Evolutionary conservation across 192 early-diverging fungal species (phyloP), one percentile per base, ranked within the genome.

Genomic region (Allomyces macrogynus): DNA sequence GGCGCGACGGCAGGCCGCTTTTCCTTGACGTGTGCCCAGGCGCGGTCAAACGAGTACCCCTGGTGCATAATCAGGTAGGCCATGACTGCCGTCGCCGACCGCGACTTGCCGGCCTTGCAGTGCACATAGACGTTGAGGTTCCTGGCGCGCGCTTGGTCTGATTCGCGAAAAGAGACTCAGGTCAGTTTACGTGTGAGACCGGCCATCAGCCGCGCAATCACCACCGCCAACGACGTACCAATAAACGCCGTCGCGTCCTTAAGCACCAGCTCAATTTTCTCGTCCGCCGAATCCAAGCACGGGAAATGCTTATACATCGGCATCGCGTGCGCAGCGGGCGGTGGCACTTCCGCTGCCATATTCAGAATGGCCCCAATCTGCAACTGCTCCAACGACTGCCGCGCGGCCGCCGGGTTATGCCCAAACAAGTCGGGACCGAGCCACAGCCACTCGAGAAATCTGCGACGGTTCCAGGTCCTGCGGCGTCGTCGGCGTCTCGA

Each of bases 301-400:
- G 64, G 42, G 54, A 76, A 68, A 74, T 73, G 73, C 40, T 71
- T 67, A 65, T 69, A 65, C 18, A 63, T 61, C 43, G 74, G 68
- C 67, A 62, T 27, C 66, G 40, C 10, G 24, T 32, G 8, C 66
- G 27, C 40, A 32, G 16, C 62, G 68, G 61, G 32, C 61, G 67
- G 69, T 66, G 60, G 9, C 18, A 79, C 71, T 67, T 81, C 80
- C 18, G 60, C 66, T 4, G 80, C 80, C 77, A 81, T 76, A 60
- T 81, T 81, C 12, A 81, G 64, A 8, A 81, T 70, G 63, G 78
- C 77, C 5, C 77, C 77, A 23, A 81, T 67, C 18, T 72, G 74
- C 10, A 74, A 23, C 62, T 23, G 24, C 23, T 67, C 18, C 57
- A 81, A 57, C 12, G 49, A 61, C 49, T 74, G 69, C 27, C 42